Evolutionary conservation across 1,139 yeast genomes (phyloP), one percentile per base, ranked within the genome.

Genomic region (Pichia sorboxylosa): DNA sequence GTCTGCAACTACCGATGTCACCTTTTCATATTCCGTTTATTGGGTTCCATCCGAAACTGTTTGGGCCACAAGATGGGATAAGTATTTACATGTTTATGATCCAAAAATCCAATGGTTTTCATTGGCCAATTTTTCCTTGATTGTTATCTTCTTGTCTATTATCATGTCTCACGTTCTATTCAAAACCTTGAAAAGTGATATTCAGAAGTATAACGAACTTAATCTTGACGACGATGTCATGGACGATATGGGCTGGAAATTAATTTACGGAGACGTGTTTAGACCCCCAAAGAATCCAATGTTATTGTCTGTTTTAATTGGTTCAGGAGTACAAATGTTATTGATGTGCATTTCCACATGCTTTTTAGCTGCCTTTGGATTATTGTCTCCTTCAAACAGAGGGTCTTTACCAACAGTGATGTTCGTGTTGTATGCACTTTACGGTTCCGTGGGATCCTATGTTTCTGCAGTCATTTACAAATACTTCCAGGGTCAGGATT

Each of bases 1-100:
- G 29, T 57, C 56, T 13, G 51, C 48, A 10, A 63, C 60, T 10
- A 63, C 68, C 10, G 46, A 48, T 8, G 79, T 75, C 24, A 51
- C 60, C 5, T 78, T 71, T 55, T 64, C 80, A 14, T 78, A 78
- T 50, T 71, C 80, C 4, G 79, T 78, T 21, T 58, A 55, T 23
- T 90, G 90, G 66, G 55, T 60, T 20, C 68, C 69, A 37, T 79
- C 93, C 13, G 62, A 61, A 11, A 82, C 92, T 11, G 74, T 78
- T 9, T 90, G 97, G 98, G 97, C 97, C 21, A 90, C 97, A 1
- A 76, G 99, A 61, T 90, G 99, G 99, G 98, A 90, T 56, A 83
- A 84, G 56, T 90, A 90, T 54, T 67, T 90, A 49, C 94, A 84
- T 49, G 92, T 81, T 24, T 80, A 77, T 52, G 94, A 84, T 53